A percentile compares a stretch with the other conserved stretches of the same genome.
Conservation (phyloP, 2,329 filamentous ascomycete species). For the Pseudogymnoascus sp. region DNA sequence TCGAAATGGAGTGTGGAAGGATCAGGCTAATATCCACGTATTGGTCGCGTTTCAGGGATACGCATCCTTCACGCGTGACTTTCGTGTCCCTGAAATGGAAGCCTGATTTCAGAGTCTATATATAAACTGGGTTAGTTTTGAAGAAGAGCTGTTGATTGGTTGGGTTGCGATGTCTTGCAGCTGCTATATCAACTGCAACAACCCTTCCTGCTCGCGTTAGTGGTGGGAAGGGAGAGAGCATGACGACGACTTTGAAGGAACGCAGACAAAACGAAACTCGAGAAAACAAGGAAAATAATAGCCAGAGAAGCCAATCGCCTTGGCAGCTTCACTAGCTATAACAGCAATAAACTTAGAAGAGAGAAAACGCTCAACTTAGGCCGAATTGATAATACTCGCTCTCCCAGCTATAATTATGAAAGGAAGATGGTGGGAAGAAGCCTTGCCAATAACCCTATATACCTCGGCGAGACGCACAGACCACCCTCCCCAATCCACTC, state of each 20-base stretch:
- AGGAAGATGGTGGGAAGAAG: background rate
- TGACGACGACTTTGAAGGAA: background rate
- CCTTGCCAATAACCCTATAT: background rate
- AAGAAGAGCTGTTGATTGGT: background rate
- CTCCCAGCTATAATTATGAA: background rate
- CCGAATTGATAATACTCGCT: background rate
- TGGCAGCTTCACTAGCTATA: background rate
- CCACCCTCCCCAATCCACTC: background rate
- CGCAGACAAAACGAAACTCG: background rate
- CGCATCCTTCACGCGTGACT: background rate
- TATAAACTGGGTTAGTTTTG: background rate
- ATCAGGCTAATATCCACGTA: background rate
- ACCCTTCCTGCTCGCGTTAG: background rate
- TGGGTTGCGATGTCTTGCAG: background rate
- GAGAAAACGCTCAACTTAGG: background rate
- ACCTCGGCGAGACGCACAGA: background rate
- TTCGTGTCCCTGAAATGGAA: background rate
- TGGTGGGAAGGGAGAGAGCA: background rate
- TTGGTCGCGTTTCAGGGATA: background rate
- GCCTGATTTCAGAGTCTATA: background rate
- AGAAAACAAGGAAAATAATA: background rate
- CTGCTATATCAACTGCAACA: background rate
- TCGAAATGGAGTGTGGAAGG: background rate
- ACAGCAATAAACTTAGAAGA: background rate
- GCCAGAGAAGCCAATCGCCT: background rate